phyloP scores from a whole-genome alignment of 495 filamentous ascomycete species.

The Penicillium argentinense region DNA sequence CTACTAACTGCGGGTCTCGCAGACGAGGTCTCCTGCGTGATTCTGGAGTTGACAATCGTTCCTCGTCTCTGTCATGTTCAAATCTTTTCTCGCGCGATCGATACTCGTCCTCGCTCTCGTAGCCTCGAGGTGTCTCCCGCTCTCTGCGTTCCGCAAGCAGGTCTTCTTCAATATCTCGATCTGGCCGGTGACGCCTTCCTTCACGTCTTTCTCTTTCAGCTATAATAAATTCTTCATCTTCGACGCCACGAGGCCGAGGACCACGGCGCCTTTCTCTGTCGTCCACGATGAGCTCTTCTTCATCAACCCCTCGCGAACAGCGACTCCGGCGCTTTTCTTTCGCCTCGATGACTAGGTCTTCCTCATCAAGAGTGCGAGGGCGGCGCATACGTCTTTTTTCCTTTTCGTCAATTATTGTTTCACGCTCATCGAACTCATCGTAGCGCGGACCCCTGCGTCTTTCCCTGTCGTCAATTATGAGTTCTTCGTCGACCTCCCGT shows the following conservation, averaged over 20 bases:
- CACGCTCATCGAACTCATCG: no score
- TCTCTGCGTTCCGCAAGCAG: constrained; percentile 29
- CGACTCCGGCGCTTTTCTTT: not conserved
- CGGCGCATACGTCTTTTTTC: not conserved
- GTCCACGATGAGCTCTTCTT: constrained; percentile 24
- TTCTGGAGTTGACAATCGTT: constrained; percentile 7
- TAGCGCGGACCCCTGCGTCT: no score
- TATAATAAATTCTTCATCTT: constrained; percentile 22
- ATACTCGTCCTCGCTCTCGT: constrained; percentile 28
- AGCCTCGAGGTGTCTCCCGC: constrained; percentile 21
- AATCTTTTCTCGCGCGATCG: constrained; percentile 17
- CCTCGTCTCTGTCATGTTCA: constrained; percentile 24
- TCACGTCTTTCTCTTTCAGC: constrained; percentile 11
- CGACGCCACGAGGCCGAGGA: constrained; percentile 17
- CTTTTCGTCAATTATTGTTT: constrained; percentile 4
- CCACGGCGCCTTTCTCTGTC: constrained; percentile 15
- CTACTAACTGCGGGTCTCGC: constrained; percentile 8
- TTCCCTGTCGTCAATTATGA: no score
- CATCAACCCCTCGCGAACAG: constrained; percentile 3
- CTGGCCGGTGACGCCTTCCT: constrained; percentile 1
- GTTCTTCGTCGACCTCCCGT: no score
- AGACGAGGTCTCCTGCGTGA: constrained; percentile 9
- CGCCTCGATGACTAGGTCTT: not conserved
- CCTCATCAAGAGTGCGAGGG: not conserved
- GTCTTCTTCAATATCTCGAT: constrained; percentile 34